phyloP scores from a whole-genome alignment of 306 rosid species.

The Pyrus communis region DNA sequence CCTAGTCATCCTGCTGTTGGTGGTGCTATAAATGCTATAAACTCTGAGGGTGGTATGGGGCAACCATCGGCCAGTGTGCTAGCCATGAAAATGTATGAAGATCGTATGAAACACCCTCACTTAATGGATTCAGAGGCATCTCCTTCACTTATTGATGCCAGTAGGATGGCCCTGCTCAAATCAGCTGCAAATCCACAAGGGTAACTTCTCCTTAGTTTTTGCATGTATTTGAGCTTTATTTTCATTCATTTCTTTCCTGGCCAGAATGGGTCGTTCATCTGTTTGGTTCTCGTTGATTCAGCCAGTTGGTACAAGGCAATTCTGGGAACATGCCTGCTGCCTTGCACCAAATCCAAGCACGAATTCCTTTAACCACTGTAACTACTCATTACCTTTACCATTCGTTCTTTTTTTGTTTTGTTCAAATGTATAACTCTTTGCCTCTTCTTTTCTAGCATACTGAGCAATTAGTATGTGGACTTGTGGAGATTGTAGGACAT shows the following conservation, averaged over 20 bases:
- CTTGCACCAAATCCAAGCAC: conserved; percentile 79
- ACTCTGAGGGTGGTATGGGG: conserved; percentile 73
- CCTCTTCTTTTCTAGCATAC: conserved; percentile 14
- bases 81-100: conserved; percentile 90
- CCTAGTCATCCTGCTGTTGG: conserved; percentile 55
- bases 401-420: conserved; percentile 9
- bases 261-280: conserved; percentile 2
- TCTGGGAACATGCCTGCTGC: conserved; percentile 69
- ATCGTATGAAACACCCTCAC: conserved; percentile 72
- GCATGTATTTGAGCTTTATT: background rate
- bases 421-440: background rate
- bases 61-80: conserved; percentile 82
- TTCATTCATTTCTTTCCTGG: background rate
- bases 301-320: conserved; percentile 86
- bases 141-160: conserved; percentile 71
- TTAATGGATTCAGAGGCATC: conserved; percentile 73
- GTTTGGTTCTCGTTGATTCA: conserved; percentile 32
- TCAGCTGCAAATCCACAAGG: conserved; percentile 66
- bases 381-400: conserved; percentile 17
- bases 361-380: conserved; percentile 64
- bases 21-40: conserved; percentile 49
- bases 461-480: conserved; percentile 24
- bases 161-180: conserved; percentile 70
- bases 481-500: conserved; percentile 47
- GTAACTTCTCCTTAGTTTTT: conserved; percentile 30